Conservation (phyloP, 352 stramenopile species). For the Globisporangium barbulae region DNA sequence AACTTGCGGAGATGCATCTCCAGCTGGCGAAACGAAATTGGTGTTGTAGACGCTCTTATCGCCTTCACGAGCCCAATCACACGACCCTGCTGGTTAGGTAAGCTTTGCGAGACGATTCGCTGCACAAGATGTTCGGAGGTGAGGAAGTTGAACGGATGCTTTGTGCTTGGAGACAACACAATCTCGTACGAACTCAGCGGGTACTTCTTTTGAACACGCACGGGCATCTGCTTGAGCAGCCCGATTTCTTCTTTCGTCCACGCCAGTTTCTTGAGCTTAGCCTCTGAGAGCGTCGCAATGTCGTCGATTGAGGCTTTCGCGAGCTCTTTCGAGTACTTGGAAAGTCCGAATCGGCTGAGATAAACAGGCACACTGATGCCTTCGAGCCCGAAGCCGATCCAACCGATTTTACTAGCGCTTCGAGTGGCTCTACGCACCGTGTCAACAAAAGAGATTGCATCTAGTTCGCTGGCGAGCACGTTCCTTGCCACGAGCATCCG, state of each 20-base stretch:
- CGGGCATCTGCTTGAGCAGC: conserved; percentile 29
- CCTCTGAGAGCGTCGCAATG: conserved; percentile 26
- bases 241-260: conserved; percentile 62
- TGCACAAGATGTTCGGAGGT: conserved; percentile 41
- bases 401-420: conserved; percentile 27
- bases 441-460: conserved; percentile 43
- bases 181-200: conserved; percentile 32
- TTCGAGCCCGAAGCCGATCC: conserved; percentile 73
- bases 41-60: conserved; percentile 44
- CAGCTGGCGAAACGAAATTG: conserved; percentile 69
- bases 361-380: conserved; percentile 55
- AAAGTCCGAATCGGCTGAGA: conserved; percentile 56
- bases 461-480: conserved; percentile 22
- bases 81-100: conserved; percentile 72
- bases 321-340: conserved; percentile 41
- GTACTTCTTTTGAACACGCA: conserved; percentile 21
- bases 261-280: conserved; percentile 39
- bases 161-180: conserved; percentile 25
- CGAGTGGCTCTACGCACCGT: conserved; percentile 25
- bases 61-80: conserved; percentile 49
- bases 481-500: conserved; percentile 44
- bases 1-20: conserved; percentile 73
- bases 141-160: conserved; percentile 68
- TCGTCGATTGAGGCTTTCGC: conserved; percentile 29
- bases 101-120: conserved; percentile 53